Evolutionary conservation across 139 green algal genomes (phyloP), one percentile per base, ranked within the genome.

Genomic region (Mesotaenium endlicherianum): DNA sequence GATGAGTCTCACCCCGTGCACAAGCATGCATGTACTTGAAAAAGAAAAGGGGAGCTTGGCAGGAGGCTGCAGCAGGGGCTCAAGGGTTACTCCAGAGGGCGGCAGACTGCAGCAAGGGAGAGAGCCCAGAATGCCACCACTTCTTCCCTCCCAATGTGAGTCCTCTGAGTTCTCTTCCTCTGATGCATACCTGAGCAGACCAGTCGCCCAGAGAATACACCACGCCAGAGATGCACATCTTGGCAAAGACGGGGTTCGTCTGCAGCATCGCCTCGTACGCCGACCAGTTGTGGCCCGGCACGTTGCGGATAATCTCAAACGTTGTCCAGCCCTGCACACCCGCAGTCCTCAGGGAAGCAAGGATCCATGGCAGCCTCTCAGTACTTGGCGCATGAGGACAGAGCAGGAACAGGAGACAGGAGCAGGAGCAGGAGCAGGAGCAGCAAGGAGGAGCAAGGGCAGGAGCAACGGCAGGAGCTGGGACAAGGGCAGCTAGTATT

Each of bases 201-300:
- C 75, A 84, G 40, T 87, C 81, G 41, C 81, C 81, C 20, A 84
- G 57, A 14, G 53, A 39, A 42, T 87, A 87, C 43, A 87, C 81
- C 2, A 85, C 45, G 20, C 81, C 81, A 20, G 26, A 60, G 47
- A 87, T 87, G 41, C 75, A 77, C 53, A 70, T 84, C 75, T 87
- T 84, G 58, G 58, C 58, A 49, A 77, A 49, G 34, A 84, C 77
- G 16, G 77, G 77, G 67, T 84, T 84, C 4, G 77, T 84, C 3
- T 80, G n/a, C 4, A 84, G 57, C 77, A 84, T 84, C 38, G 57
- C 44, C 47, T 87, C 76, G 75, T 87, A 87, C 6, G 38, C 53
- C 2, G 4, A 31, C 81, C 81, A 87, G 71, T 87, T 87, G 71
- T 87, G 36, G 41, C 41, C n/a, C 26, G 81, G 81, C 20, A 47